These are phyloP conservation scores for Penicillium psychrofluorescens DNA, from an alignment of 495 filamentous ascomycete species.

Conservation along the genomic window DNA sequence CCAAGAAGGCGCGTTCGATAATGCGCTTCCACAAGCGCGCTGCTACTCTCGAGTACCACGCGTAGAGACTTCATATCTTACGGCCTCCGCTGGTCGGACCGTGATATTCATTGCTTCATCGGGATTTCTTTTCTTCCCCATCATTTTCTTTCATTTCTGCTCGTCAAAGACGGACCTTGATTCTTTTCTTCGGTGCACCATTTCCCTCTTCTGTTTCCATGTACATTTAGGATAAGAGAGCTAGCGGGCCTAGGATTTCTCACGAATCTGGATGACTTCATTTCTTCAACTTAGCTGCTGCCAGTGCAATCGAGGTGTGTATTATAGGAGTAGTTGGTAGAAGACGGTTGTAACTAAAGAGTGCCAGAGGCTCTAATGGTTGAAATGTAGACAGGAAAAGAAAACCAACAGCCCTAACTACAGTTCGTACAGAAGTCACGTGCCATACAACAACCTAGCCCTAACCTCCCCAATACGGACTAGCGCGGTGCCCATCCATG, in stretches of 20 bases:
- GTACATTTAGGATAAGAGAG: slow-evolving; percentile 16
- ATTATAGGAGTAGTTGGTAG: too few relatives aligned
- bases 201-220: slow-evolving; percentile 10
- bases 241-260: not conserved
- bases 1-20: slow-evolving; percentile 20
- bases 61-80: slow-evolving; percentile 4
- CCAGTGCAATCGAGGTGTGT: not conserved
- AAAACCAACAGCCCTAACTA: too few relatives aligned
- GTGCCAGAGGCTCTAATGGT: too few relatives aligned
- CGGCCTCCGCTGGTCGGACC: slow-evolving; percentile 15
- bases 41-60: slow-evolving; percentile 15
- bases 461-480: slow-evolving; percentile 25
- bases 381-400: too few relatives aligned
- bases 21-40: slow-evolving; percentile 27
- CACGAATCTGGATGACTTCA: not conserved
- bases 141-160: slow-evolving; percentile 10
- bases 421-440: too few relatives aligned
- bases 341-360: too few relatives aligned
- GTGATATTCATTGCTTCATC: not conserved
- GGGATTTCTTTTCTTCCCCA: slow-evolving; percentile 1
- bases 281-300: not conserved
- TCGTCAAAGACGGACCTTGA: slow-evolving; percentile 11
- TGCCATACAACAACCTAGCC: not conserved
- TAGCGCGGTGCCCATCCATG: slow-evolving; percentile 29
- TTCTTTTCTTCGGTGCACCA: slow-evolving; percentile 7